phyloP scores from a whole-genome alignment of 2,329 filamentous ascomycete species.

The Epichloe coenophiala region DNA sequence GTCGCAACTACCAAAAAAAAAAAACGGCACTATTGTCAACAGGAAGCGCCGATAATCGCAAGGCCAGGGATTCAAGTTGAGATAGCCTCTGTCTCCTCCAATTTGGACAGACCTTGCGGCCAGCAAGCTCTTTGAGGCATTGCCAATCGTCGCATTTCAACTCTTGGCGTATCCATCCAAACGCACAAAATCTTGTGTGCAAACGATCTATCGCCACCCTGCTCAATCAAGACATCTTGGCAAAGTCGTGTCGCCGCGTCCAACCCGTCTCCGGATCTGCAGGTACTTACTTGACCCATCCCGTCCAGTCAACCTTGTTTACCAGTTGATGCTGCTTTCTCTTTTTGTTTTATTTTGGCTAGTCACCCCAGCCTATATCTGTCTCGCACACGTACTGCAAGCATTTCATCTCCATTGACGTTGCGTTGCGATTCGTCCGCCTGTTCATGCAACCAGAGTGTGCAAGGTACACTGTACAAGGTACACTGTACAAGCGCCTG shows the following conservation, averaged over 20 bases:
- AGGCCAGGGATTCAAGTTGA: neutral
- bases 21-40: no score
- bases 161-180: neutral
- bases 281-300: constrained; percentile 11
- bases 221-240: neutral
- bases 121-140: neutral
- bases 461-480: no score
- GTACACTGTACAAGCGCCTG: neutral
- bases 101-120: neutral
- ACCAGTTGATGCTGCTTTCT: neutral
- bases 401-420: no score
- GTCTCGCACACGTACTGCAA: no score
- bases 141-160: neutral
- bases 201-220: neutral
- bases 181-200: neutral
- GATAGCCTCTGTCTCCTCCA: neutral
- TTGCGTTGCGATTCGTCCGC: no score
- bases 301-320: neutral
- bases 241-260: constrained; percentile 1
- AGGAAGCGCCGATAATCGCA: neutral
- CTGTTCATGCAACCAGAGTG: neutral
- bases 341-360: neutral
- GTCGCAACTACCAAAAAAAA: no score
- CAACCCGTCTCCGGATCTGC: constrained; percentile 10
- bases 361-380: no score